Evolutionary conservation across 371 early-diverging fungal species (phyloP).

Genomic region (Rhizopus sp.): DNA sequence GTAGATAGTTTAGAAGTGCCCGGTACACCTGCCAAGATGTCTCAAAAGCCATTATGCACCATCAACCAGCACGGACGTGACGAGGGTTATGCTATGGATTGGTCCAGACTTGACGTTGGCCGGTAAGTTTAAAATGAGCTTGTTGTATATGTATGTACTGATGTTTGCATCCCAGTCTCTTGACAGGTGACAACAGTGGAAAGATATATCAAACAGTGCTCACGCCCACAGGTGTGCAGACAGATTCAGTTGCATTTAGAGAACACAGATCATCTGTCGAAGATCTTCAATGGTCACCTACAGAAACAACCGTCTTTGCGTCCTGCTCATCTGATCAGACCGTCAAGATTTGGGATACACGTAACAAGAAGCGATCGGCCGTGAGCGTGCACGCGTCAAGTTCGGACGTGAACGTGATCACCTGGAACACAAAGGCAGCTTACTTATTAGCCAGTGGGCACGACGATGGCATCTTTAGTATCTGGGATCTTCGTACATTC

Average conservation of each 20-base stretch:
- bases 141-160: not conserved
- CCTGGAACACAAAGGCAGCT: slow-evolving; percentile 84
- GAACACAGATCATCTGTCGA: slow-evolving; percentile 91
- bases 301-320: slow-evolving; percentile 90
- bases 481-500: slow-evolving; percentile 95
- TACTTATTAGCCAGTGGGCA: slow-evolving; percentile 92
- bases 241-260: slow-evolving; percentile 75
- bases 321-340: slow-evolving; percentile 89
- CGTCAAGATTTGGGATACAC: slow-evolving; percentile 93
- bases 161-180: slow-evolving; percentile 47
- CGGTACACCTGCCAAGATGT: slow-evolving; percentile 65
- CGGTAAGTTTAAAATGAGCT: slow-evolving; percentile 30
- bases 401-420: slow-evolving; percentile 94
- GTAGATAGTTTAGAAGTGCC: slow-evolving; percentile 80
- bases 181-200: slow-evolving; percentile 86
- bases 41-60: slow-evolving; percentile 75
- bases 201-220: slow-evolving; percentile 81
- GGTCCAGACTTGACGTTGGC: slow-evolving; percentile 75
- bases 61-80: slow-evolving; percentile 75
- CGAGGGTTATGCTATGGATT: slow-evolving; percentile 97
- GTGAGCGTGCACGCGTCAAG: slow-evolving; percentile 83
- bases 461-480: slow-evolving; percentile 91
- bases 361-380: slow-evolving; percentile 73
- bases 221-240: slow-evolving; percentile 58
- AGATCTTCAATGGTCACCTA: slow-evolving; percentile 96